Percentiles rank a stretch among this genome's conserved stretches.
phyloP scores from a whole-genome alignment of 2,329 filamentous ascomycete species.

The Aspergillus unguis region DNA sequence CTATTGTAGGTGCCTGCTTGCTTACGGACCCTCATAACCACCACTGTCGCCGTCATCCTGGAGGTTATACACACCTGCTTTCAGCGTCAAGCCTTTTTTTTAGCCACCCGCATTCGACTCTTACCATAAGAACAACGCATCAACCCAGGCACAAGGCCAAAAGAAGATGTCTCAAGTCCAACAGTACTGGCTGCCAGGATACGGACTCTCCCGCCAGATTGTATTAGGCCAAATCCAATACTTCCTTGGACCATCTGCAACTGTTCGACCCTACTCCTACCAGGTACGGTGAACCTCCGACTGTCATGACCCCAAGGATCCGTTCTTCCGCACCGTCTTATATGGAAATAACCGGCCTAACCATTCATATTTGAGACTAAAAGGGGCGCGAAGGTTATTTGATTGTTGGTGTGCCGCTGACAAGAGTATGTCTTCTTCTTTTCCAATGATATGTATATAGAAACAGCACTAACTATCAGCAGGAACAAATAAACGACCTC shows the following conservation, averaged over 20 bases:
- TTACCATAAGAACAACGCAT: background rate
- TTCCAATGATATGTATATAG: background rate
- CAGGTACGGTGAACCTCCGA: slow-evolving; percentile 35
- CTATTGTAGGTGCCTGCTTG: slow-evolving; percentile 9
- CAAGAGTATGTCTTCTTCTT: slow-evolving; percentile 36
- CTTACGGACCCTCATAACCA: slow-evolving; percentile 8
- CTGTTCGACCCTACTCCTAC: slow-evolving; percentile 47
- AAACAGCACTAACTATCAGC: slow-evolving; percentile 12
- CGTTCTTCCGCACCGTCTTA: background rate
- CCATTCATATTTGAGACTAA: slow-evolving; percentile 17
- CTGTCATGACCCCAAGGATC: background rate
- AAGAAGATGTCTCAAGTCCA: slow-evolving; percentile 36
- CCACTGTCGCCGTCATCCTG: background rate
- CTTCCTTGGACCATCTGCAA: slow-evolving; percentile 47
- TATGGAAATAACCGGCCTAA: slow-evolving; percentile 22
- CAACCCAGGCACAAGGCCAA: background rate
- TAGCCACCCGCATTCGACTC: background rate
- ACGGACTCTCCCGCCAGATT: slow-evolving; percentile 48
- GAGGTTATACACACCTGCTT: background rate
- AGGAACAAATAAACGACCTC: slow-evolving; percentile 52
- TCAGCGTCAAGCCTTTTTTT: background rate
- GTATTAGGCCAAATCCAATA: slow-evolving; percentile 49
- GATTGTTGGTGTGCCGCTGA: slow-evolving; percentile 45
- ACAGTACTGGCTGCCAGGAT: slow-evolving; percentile 50
- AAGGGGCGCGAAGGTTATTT: slow-evolving; percentile 50